Conservation (phyloP, 192 early-diverging fungal genomes). For the Haplosporangium gracile region DNA sequence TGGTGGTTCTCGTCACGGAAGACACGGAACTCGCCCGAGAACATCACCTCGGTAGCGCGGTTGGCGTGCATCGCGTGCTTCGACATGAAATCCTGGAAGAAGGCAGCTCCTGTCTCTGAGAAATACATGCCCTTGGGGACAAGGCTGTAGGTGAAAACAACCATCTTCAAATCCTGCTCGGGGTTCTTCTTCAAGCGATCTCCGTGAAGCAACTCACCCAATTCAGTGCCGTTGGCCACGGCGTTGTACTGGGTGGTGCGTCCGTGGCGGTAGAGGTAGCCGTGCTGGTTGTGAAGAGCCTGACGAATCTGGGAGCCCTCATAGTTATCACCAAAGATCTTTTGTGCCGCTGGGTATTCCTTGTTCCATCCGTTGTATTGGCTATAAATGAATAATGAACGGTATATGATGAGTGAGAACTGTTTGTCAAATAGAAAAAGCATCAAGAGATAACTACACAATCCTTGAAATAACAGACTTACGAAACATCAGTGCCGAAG, state of each 20-base stretch:
- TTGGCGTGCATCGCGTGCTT: constrained; percentile 56
- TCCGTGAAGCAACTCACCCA: constrained; percentile 40
- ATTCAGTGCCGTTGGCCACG: constrained; percentile 17
- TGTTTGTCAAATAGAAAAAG: background rate
- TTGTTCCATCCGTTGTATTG: constrained; percentile 42
- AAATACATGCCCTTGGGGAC: constrained; percentile 54
- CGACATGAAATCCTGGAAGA: constrained; percentile 58
- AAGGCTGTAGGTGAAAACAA: constrained; percentile 49
- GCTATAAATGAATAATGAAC: background rate
- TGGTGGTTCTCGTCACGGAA: constrained; percentile 31
- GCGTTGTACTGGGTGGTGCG: constrained; percentile 17
- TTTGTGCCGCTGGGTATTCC: constrained; percentile 30
- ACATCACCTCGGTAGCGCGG: constrained; percentile 46
- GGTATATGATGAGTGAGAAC: background rate
- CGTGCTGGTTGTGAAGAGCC: constrained; percentile 43
- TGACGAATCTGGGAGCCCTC: constrained; percentile 41
- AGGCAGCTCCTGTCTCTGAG: constrained; percentile 48
- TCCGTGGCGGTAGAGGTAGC: constrained; percentile 51
- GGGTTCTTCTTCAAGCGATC: constrained; percentile 33
- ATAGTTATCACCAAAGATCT: constrained; percentile 40
- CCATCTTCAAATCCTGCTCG: constrained; percentile 30
- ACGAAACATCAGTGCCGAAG: constrained; percentile 25
- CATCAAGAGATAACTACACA: background rate
- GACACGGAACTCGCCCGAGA: constrained; percentile 48
- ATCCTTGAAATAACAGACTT: background rate